Evolutionary conservation across 108 stramenopile species (phyloP).

Genomic region (Epipyxis sp.): DNA sequence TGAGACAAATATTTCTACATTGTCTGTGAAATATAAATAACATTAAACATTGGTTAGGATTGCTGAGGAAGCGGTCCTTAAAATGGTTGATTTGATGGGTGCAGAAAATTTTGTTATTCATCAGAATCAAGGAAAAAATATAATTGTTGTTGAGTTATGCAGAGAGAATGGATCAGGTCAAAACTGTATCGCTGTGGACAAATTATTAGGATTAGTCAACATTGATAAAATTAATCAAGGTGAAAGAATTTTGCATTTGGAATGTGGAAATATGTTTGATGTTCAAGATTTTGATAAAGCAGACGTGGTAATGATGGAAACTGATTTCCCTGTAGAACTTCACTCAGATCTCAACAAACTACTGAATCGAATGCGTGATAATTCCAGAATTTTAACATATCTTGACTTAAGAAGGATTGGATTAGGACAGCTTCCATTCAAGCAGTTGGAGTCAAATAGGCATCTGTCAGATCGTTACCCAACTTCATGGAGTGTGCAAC

Average conservation of each 20-base stretch:
- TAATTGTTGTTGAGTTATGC: background rate
- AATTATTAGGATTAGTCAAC: no score
- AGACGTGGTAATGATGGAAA: conserved; percentile 53
- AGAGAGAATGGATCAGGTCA: background rate
- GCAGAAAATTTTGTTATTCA: conserved; percentile 5
- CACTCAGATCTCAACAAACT: conserved; percentile 32
- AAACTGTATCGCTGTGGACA: no score
- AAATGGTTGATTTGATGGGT: conserved; percentile 3
- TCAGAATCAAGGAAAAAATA: background rate
- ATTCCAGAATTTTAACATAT: conserved; percentile 46
- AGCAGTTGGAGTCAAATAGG: conserved; percentile 50
- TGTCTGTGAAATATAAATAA: no score
- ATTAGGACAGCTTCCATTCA: conserved; percentile 37
- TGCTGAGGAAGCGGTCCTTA: conserved; percentile 30
- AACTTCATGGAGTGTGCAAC: conserved; percentile 52
- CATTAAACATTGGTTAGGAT: no score
- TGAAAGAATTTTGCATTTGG: conserved; percentile 38
- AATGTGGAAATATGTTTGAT: conserved; percentile 46
- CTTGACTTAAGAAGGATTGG: conserved; percentile 47
- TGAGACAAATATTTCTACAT: no score
- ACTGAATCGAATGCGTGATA: conserved; percentile 26
- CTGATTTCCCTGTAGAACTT: conserved; percentile 41
- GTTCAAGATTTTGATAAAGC: conserved; percentile 26
- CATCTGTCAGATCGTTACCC: conserved; percentile 50
- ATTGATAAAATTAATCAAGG: background rate